These are phyloP conservation scores for Magnolia officinalis DNA, from an alignment of 164 flowering plant genomes.

Conservation along the genomic window DNA sequence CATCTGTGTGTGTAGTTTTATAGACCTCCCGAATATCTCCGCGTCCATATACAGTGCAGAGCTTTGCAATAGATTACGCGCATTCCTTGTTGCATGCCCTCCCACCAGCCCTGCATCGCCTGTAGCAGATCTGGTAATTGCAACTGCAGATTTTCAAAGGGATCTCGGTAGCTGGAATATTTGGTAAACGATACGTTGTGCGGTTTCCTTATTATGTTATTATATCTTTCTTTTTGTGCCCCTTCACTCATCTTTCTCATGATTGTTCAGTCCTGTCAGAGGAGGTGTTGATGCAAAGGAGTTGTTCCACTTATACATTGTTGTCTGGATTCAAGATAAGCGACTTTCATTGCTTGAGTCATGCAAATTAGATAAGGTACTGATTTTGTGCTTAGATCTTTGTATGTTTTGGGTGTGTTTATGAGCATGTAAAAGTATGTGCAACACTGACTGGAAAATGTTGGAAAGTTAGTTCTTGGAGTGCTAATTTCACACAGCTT, in stretches of 20 bases:
- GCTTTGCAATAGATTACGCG: slow-evolving; percentile 69
- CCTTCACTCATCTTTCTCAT: not conserved
- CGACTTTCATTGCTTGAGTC: slow-evolving; percentile 72
- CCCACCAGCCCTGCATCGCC: slow-evolving; percentile 81
- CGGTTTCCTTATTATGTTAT: not conserved
- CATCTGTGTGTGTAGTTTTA: slow-evolving; percentile 51
- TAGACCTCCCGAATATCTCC: slow-evolving; percentile 84
- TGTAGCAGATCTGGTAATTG: slow-evolving; percentile 83
- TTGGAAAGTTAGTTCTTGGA: too few species aligned
- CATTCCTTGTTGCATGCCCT: slow-evolving; percentile 86
- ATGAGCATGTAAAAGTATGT: too few species aligned
- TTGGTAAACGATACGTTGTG: slow-evolving; percentile 35
- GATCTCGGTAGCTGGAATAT: slow-evolving; percentile 79
- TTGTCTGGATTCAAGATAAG: slow-evolving; percentile 89
- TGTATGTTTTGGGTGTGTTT: too few species aligned
- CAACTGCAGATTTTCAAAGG: slow-evolving; percentile 81
- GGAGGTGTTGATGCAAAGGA: slow-evolving; percentile 95
- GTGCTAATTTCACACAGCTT: too few species aligned
- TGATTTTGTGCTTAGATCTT: not conserved
- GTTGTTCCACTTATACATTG: slow-evolving; percentile 79
- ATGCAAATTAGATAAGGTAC: slow-evolving; percentile 88
- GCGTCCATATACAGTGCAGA: slow-evolving; percentile 87
- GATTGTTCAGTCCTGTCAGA: slow-evolving; percentile 57
- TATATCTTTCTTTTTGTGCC: not conserved
- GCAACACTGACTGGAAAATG: too few species aligned